phyloP scores from a whole-genome alignment of 371 early-diverging fungal genomes.

The Apophysomyces ossiformis region DNA sequence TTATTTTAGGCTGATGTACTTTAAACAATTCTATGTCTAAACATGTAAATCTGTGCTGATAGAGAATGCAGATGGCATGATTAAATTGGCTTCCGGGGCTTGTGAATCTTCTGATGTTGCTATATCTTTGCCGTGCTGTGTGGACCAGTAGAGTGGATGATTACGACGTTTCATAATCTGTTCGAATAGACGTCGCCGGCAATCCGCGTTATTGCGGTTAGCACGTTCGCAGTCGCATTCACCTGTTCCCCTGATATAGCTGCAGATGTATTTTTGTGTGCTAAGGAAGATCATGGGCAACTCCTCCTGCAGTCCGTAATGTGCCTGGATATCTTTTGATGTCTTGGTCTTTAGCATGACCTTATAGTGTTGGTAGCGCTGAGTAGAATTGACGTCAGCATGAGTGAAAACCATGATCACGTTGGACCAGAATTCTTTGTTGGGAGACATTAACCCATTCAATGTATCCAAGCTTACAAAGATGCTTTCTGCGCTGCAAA shows the following conservation, averaged over 20 bases:
- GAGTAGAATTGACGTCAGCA: conserved; percentile 28
- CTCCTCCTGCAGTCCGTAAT: conserved; percentile 26
- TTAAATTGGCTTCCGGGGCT: background rate
- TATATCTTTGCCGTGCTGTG: background rate
- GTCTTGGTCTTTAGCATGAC: conserved; percentile 36
- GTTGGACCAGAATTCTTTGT: conserved; percentile 37
- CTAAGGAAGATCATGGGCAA: conserved; percentile 50
- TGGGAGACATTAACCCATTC: conserved; percentile 20
- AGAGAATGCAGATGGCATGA: background rate
- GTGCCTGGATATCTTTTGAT: conserved; percentile 23
- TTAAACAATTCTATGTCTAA: too few species aligned
- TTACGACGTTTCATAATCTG: conserved; percentile 38
- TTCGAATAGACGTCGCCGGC: conserved; percentile 40
- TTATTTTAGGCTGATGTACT: background rate
- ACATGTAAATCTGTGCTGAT: background rate
- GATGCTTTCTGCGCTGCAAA: conserved; percentile 34
- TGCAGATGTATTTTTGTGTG: conserved; percentile 41
- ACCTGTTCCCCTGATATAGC: conserved; percentile 37
- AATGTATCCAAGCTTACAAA: conserved; percentile 33
- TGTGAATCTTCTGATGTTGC: background rate
- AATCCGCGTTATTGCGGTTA: conserved; percentile 42
- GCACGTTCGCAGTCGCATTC: conserved; percentile 49
- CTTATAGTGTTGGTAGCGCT: conserved; percentile 34
- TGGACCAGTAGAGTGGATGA: conserved; percentile 16
- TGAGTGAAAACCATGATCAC: conserved; percentile 51